These are phyloP conservation scores for Stentor coeruleus DNA, from an alignment of 73 alveolate species.

Conservation along the genomic window DNA sequence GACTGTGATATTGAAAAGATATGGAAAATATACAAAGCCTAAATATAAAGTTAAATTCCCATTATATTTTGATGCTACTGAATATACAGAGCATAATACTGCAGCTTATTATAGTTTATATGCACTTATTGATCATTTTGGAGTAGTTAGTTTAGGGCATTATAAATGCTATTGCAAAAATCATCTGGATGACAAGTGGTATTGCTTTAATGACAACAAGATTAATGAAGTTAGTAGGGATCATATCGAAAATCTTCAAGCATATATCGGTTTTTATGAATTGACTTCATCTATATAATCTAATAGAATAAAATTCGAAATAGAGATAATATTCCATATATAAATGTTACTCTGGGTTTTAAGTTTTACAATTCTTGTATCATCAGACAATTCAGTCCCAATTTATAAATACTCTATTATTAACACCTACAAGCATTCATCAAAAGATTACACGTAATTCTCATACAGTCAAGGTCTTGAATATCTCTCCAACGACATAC, in stretches of 20 bases:
- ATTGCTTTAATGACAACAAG: constrained; percentile 4
- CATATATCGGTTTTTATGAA: constrained; percentile 13
- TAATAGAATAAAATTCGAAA: no score
- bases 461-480: neutral
- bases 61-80: neutral
- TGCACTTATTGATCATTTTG: constrained; percentile 9
- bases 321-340: no score
- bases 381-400: no score
- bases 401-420: neutral
- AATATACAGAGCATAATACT: neutral
- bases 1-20: neutral
- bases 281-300: no score
- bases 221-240: neutral
- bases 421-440: neutral
- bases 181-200: neutral
- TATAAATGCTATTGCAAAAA: constrained; percentile 19
- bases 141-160: neutral
- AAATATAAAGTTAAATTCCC: neutral
- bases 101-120: neutral
- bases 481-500: neutral
- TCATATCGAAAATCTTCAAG: neutral
- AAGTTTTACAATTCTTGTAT: no score
- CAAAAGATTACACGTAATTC: neutral
- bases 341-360: no score
- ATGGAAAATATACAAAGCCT: neutral